Conservation (phyloP, 345 rosid species). For the Boechera divaricarpa region DNA sequence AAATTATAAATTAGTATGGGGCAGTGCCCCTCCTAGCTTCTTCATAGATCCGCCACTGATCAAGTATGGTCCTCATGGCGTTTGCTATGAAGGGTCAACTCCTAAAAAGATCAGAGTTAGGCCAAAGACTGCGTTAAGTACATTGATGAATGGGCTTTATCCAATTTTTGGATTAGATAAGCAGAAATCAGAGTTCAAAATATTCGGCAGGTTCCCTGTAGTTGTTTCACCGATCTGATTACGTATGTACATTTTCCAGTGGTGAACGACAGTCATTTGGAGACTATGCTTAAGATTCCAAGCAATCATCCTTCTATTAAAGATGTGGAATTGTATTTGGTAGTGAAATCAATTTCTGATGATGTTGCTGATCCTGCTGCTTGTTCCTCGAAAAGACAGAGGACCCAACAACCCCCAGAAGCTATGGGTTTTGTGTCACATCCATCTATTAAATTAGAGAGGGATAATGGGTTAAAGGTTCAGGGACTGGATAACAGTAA, state of each 20-base stretch:
- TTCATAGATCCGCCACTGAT: too few species aligned
- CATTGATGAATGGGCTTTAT: too few species aligned
- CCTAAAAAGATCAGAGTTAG: not conserved
- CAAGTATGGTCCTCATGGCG: conserved; percentile 16
- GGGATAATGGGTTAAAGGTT: not conserved
- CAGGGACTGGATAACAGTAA: not conserved
- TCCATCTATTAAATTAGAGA: conserved; percentile 16
- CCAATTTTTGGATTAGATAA: not conserved
- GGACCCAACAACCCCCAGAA: too few species aligned
- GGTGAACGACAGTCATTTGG: not conserved
- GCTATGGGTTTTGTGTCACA: too few species aligned
- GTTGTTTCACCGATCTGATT: not conserved
- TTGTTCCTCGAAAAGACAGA: not conserved
- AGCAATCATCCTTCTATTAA: conserved; percentile 16
- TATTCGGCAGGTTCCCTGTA: conserved; percentile 12
- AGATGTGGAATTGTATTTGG: conserved; percentile 7
- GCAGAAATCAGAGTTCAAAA: not conserved
- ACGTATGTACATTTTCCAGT: conserved; percentile 5
- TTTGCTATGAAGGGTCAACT: conserved; percentile 17
- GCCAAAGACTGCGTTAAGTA: too few species aligned
- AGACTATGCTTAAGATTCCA: conserved; percentile 26
- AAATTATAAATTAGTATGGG: too few species aligned
- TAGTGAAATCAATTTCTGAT: not conserved
- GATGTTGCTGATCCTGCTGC: not conserved
- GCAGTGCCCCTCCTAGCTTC: too few species aligned